Evolutionary conservation across 192 early-diverging fungal genomes (phyloP).

Genomic region (Coemansia sp.): DNA sequence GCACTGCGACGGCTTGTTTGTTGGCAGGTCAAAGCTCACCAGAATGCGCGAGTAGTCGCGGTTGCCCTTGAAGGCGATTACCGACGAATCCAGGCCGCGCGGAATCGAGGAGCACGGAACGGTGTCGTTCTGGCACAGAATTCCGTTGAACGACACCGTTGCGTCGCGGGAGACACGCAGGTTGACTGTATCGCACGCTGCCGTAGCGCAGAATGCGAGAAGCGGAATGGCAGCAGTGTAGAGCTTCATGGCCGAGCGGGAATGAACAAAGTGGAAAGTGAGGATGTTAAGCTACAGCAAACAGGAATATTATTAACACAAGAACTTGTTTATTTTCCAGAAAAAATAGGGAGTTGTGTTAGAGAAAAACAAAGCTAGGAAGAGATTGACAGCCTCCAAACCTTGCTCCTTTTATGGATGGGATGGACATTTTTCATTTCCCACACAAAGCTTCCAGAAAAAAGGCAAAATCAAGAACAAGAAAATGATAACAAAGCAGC

Average conservation of each 20-base stretch:
- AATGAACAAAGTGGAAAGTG: not conserved
- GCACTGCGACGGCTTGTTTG: conserved; percentile 23
- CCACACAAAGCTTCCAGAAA: too few species aligned
- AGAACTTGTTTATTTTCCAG: too few species aligned
- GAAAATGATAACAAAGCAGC: too few species aligned
- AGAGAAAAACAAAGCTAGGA: too few species aligned
- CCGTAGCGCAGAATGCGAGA: not conserved
- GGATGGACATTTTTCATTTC: too few species aligned
- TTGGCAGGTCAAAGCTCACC: conserved; percentile 47
- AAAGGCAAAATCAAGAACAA: too few species aligned
- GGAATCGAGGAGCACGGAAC: conserved; percentile 33
- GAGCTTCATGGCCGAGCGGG: conserved; percentile 1
- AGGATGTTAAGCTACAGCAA: too few species aligned
- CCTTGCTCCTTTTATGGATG: too few species aligned
- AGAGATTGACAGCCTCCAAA: too few species aligned
- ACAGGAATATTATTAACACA: too few species aligned
- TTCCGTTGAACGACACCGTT: conserved; percentile 37
- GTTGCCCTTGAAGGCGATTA: conserved; percentile 45
- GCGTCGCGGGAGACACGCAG: conserved; percentile 32
- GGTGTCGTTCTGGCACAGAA: conserved; percentile 32
- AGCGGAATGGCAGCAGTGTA: not conserved
- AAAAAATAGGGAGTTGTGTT: too few species aligned
- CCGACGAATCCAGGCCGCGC: conserved; percentile 17
- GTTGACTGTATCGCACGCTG: not conserved
- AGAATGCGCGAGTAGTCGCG: conserved; percentile 49